phyloP scores from a whole-genome alignment of 108 stramenopile species.

The Bacterosira constricta region DNA sequence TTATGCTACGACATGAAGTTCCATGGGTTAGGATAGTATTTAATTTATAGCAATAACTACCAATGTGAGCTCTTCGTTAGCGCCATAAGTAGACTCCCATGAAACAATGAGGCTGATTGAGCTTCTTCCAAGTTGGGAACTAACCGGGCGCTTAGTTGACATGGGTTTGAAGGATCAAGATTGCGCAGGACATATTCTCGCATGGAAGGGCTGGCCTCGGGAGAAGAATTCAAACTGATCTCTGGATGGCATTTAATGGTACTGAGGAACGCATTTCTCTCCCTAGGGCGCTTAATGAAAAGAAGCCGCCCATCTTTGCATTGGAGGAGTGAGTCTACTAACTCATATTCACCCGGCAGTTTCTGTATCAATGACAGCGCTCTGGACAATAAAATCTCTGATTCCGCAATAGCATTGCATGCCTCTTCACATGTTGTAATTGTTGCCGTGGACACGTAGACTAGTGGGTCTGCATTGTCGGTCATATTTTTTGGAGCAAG shows the following conservation, averaged over 20 bases:
- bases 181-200: constrained; percentile 85
- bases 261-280: constrained; percentile 56
- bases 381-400: constrained; percentile 70
- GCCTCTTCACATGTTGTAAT: constrained; percentile 78
- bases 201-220: constrained; percentile 49
- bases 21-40: background rate
- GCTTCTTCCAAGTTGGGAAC: constrained; percentile 42
- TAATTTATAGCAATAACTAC: no score
- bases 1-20: no score
- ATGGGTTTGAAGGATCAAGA: constrained; percentile 60
- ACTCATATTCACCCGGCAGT: constrained; percentile 62
- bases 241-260: constrained; percentile 58
- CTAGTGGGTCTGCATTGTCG: constrained; percentile 39
- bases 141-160: constrained; percentile 75
- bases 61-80: constrained; percentile 36
- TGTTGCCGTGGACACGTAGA: constrained; percentile 58
- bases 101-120: constrained; percentile 32
- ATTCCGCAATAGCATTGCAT: constrained; percentile 70
- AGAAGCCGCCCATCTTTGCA: constrained; percentile 55
- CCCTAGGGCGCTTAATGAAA: constrained; percentile 44
- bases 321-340: constrained; percentile 67
- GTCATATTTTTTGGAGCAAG: background rate
- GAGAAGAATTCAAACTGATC: constrained; percentile 10
- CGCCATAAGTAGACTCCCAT: constrained; percentile 51
- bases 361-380: constrained; percentile 70